Evolutionary conservation across 225 moss, liverwort and hornwort species (phyloP), one percentile per base, ranked within the genome.

Genomic region (Ulota crispa): DNA sequence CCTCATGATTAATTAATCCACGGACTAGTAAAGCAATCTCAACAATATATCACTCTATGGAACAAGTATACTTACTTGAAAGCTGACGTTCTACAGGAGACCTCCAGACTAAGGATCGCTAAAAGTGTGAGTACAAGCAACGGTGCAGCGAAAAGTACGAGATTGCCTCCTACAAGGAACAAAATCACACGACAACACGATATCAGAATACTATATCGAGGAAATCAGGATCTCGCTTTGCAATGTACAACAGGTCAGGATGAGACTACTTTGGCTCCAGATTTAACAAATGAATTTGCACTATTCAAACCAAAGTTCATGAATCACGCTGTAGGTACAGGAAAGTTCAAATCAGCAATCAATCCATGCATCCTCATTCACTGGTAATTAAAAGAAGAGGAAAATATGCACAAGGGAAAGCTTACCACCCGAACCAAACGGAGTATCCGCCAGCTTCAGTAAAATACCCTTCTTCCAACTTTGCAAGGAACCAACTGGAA

Each of bases 341-440:
- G 54, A 81, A 78, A 62, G 21, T 34, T 77, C 15, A 80, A 80
- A 83, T 56, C 20, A n/a, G 70, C n/a, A 81, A 64, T 61, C 19
- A 65, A 61, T 13, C 14, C 76, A 50, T 61, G 60, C 9, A 21
- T 77, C 63, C 14, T 70, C 37, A 37, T 36, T 34, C 47, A 79
- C 60, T 37, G 8, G 24, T 76, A 32, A 0, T 55, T 80, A 52
- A 63, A 30, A 15, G 62, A 14, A 53, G 62, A 42, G 66, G 53
- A 66, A 47, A 70, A 61, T n/a, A 37, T 47, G 43, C 20, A 52
- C n/a, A 61, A 28, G 27, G 28, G 32, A 78, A 70, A 70, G 64
- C 71, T 64, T 80, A 90, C 90, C 90, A 74, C 82, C 76, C 81
- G 78, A 70, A 63, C 90, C 90, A 63, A 90, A 90, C 30, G 88